phyloP scores from a whole-genome alignment of 192 early-diverging fungal species.

The Coemansia guatemalensis region DNA sequence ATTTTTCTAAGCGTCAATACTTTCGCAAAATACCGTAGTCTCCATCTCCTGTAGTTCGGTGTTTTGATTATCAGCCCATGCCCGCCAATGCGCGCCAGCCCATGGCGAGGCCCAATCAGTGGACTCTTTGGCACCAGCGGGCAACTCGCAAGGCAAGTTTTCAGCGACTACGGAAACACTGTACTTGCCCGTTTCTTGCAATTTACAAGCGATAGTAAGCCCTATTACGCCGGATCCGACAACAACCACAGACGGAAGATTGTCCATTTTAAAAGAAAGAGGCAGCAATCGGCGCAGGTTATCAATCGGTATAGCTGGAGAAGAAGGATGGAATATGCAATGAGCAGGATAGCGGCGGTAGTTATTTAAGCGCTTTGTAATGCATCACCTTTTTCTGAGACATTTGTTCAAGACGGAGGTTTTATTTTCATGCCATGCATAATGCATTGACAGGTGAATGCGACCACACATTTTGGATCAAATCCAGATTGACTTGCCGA shows the following conservation, averaged over 20 bases:
- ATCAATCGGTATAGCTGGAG: not conserved
- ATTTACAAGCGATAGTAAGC: conserved; percentile 55
- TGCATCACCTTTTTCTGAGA: no score
- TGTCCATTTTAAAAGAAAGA: conserved; percentile 4
- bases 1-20: no score
- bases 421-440: no score
- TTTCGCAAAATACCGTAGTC: no score
- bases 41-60: conserved; percentile 38
- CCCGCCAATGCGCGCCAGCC: conserved; percentile 69
- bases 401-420: no score
- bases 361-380: no score
- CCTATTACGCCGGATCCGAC: conserved; percentile 64
- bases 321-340: no score
- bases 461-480: no score
- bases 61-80: conserved; percentile 53
- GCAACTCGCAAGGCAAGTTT: conserved; percentile 15
- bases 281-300: not conserved
- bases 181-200: conserved; percentile 33
- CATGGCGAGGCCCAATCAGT: conserved; percentile 50
- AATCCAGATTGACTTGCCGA: no score
- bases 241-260: conserved; percentile 32
- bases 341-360: no score
- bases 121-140: conserved; percentile 17
- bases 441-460: no score
- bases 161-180: conserved; percentile 52